These are phyloP conservation scores for Elongisporangium prolatum DNA, from an alignment of 352 stramenopile species.

Conservation along the genomic window DNA sequence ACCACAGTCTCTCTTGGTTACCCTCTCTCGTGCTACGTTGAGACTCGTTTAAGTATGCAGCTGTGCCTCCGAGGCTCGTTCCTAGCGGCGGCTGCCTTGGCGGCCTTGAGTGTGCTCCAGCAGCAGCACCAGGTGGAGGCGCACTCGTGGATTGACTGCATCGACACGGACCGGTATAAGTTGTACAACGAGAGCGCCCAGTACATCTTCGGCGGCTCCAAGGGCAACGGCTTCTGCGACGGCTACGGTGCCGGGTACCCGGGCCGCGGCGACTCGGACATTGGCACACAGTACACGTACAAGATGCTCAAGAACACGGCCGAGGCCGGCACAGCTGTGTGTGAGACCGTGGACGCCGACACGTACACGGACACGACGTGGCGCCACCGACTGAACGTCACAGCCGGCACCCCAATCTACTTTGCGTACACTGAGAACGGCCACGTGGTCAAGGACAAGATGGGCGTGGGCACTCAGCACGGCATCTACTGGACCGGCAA, in stretches of 20 bases:
- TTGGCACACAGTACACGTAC: conserved; percentile 51
- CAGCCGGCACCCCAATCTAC: conserved; percentile 34
- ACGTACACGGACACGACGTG: conserved; percentile 52
- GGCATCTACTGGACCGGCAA: conserved; percentile 64
- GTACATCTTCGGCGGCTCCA: conserved; percentile 62
- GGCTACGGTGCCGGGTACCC: conserved; percentile 62
- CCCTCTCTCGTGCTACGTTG: neutral
- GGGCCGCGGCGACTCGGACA: conserved; percentile 42
- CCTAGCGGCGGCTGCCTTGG: neutral
- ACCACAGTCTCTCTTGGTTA: neutral
- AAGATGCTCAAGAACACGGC: conserved; percentile 71
- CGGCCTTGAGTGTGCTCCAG: conserved; percentile 10
- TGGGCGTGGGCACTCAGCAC: conserved; percentile 46
- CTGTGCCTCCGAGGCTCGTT: neutral
- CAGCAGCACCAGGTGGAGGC: conserved; percentile 16
- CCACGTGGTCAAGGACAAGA: conserved; percentile 70
- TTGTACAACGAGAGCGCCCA: conserved; percentile 56
- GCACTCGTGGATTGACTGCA: conserved; percentile 69
- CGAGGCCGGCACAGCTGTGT: conserved; percentile 37
- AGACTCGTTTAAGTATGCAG: neutral
- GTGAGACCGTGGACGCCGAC: conserved; percentile 39
- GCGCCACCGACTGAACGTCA: conserved; percentile 40
- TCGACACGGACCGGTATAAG: conserved; percentile 53
- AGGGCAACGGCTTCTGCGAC: conserved; percentile 63
- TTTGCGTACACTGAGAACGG: conserved; percentile 56